A percentile compares a stretch with the other conserved stretches of the same genome.
phyloP scores from a whole-genome alignment of 805 yeast species.

The Wickerhamiella qilinensis region DNA sequence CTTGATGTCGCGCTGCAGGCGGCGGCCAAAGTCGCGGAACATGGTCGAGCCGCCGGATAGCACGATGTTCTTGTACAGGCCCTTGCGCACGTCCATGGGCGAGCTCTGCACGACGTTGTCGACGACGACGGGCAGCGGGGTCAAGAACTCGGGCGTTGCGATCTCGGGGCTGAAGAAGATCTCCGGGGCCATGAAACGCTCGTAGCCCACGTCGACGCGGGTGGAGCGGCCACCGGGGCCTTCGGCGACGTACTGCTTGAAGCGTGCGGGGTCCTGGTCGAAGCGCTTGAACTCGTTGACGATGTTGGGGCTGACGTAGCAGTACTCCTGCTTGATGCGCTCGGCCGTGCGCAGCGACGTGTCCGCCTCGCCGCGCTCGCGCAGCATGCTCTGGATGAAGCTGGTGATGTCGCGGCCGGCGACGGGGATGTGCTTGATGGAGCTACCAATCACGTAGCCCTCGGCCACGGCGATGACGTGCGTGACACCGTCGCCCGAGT shows the following conservation, averaged over 20 bases:
- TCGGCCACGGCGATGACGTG: constrained; percentile 99
- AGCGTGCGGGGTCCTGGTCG: constrained; percentile 84
- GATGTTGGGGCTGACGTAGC: constrained; percentile 95
- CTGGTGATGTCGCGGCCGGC: constrained; percentile 97
- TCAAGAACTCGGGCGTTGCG: constrained; percentile 83
- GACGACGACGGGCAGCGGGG: constrained; percentile 92
- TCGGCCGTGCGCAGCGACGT: constrained; percentile 92
- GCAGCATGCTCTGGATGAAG: constrained; percentile 78
- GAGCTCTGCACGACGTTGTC: constrained; percentile 89
- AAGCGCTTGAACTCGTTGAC: constrained; percentile 91
- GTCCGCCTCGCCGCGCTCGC: constrained; percentile 95
- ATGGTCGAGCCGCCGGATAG: constrained; percentile 95
- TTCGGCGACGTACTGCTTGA: constrained; percentile 75
- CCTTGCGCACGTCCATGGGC: constrained; percentile 97
- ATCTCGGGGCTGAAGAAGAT: constrained; percentile 97
- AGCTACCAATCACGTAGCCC: constrained; percentile 96
- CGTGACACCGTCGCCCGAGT: constrained; percentile 97
- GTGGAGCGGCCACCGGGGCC: constrained; percentile 47
- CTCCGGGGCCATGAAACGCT: constrained; percentile 97
- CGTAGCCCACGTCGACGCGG: constrained; percentile 88
- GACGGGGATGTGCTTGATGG: constrained; percentile 92
- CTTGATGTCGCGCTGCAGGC: constrained; percentile 90
- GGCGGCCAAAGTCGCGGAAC: constrained; percentile 96
- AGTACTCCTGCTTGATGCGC: constrained; percentile 86
- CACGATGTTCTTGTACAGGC: constrained; percentile 86